A percentile compares a stretch with the other conserved stretches of the same genome.
These are phyloP conservation scores for Xylariaceae sp. DNA, from an alignment of 2,329 filamentous ascomycete species.

Conservation along the genomic window DNA sequence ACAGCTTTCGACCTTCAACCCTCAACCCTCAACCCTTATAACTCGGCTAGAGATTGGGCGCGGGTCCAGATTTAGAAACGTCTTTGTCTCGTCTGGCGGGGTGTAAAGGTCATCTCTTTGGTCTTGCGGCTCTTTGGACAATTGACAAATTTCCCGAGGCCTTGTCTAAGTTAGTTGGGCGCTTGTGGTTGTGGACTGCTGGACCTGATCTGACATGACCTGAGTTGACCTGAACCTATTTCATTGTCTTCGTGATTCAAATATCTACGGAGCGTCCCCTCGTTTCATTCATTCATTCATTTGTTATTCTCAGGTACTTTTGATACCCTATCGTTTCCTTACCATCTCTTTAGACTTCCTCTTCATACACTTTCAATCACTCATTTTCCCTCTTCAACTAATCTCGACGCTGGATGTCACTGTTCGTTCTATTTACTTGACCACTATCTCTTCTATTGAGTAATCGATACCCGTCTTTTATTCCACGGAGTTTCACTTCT, in stretches of 20 bases:
- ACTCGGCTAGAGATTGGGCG: too few relatives aligned
- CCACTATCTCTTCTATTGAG: neutral
- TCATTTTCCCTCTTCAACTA: slow-evolving; percentile 5
- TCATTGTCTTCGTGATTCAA: slow-evolving; percentile 28
- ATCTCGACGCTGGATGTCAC: slow-evolving; percentile 28
- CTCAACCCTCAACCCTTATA: neutral
- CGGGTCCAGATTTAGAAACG: too few relatives aligned
- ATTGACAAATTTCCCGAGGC: neutral
- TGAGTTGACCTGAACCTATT: neutral
- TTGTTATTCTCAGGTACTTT: neutral
- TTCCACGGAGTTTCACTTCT: slow-evolving; percentile 8
- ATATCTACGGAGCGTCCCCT: slow-evolving; percentile 22
- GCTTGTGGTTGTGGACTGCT: slow-evolving; percentile 11
- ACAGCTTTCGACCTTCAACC: neutral
- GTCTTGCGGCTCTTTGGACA: slow-evolving; percentile 5
- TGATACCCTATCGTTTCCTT: neutral
- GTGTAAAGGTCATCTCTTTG: slow-evolving; percentile 7
- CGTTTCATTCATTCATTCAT: neutral
- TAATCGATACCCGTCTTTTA: slow-evolving; percentile 5
- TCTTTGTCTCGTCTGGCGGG: slow-evolving; percentile 20
- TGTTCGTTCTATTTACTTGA: slow-evolving; percentile 5
- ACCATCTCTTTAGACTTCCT: neutral
- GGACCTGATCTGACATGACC: neutral
- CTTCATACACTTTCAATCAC: neutral
- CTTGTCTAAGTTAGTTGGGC: slow-evolving; percentile 12